These are phyloP conservation scores for Nymphaea colorata DNA, from an alignment of 164 flowering plant genomes.

Conservation along the genomic window DNA sequence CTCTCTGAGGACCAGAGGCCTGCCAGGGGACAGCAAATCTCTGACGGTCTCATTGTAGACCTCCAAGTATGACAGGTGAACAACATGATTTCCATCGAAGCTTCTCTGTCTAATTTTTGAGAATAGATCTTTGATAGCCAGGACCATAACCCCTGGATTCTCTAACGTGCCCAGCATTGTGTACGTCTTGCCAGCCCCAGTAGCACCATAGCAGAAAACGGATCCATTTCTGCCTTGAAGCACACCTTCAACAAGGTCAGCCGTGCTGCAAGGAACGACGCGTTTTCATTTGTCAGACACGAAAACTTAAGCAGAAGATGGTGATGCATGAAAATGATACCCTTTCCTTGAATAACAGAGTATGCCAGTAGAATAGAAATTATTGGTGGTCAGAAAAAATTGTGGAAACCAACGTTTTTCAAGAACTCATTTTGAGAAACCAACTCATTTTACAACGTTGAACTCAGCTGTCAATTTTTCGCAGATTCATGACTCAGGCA, in stretches of 20 bases:
- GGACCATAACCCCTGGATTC: constrained; percentile 92
- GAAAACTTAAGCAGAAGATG: not conserved
- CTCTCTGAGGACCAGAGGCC: constrained; percentile 89
- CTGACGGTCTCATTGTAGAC: constrained; percentile 91
- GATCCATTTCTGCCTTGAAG: constrained; percentile 88
- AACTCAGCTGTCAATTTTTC: too few species aligned
- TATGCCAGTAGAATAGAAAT: too few species aligned
- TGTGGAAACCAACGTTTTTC: too few species aligned
- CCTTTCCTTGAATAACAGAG: too few species aligned
- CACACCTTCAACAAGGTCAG: constrained; percentile 84
- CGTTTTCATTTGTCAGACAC: not conserved
- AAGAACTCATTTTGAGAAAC: too few species aligned
- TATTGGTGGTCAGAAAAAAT: too few species aligned
- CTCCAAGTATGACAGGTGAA: constrained; percentile 90
- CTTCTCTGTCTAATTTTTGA: constrained; percentile 72
- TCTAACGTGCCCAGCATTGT: constrained; percentile 91
- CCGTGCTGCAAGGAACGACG: constrained; percentile 39
- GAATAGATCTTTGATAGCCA: constrained; percentile 89
- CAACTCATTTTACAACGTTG: too few species aligned
- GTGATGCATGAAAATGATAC: too few species aligned
- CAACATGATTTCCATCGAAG: constrained; percentile 78
- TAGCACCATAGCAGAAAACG: constrained; percentile 93
- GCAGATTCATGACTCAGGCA: too few species aligned
- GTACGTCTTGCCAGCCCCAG: constrained; percentile 95
- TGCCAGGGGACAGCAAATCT: constrained; percentile 86